A percentile compares a stretch with the other conserved stretches of the same genome.
phyloP scores from a whole-genome alignment of 768 basidiomycete genomes.

The Suillus paluster region DNA sequence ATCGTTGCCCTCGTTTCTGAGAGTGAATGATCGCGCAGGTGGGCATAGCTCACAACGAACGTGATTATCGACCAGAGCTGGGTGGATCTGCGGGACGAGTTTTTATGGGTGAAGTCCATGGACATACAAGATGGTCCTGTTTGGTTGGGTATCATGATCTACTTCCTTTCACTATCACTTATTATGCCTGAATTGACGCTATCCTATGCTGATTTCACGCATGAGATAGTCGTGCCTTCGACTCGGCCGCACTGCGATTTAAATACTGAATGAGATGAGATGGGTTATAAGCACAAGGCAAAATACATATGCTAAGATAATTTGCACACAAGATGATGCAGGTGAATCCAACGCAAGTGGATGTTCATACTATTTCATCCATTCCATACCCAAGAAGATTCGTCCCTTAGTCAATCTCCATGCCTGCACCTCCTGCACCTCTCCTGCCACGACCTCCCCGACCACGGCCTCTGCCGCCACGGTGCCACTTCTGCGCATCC shows the following conservation, averaged over 20 bases:
- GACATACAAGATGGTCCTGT: neutral
- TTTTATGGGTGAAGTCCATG: neutral
- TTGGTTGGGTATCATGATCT: constrained; percentile 7
- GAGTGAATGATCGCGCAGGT: constrained; percentile 51
- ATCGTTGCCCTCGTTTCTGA: constrained; percentile 86
- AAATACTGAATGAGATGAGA: constrained; percentile 3
- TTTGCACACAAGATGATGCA: neutral
- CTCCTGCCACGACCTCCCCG: constrained; percentile 24
- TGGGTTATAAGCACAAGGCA: neutral
- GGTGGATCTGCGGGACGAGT: neutral
- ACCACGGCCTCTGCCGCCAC: constrained; percentile 29
- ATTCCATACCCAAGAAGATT: neutral
- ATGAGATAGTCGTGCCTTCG: neutral
- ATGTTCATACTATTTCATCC: neutral
- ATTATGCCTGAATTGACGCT: neutral
- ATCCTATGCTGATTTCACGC: neutral
- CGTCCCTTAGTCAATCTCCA: constrained; percentile 33
- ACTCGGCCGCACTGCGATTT: neutral
- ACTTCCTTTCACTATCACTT: constrained; percentile 3
- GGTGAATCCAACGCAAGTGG: neutral
- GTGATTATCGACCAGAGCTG: neutral
- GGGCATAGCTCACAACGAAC: neutral
- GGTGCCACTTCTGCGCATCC: constrained; percentile 32
- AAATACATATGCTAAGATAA: constrained; percentile 8
- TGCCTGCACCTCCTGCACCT: constrained; percentile 19